Conservation (phyloP, 306 rosid species). For the Sicyos edulis region DNA sequence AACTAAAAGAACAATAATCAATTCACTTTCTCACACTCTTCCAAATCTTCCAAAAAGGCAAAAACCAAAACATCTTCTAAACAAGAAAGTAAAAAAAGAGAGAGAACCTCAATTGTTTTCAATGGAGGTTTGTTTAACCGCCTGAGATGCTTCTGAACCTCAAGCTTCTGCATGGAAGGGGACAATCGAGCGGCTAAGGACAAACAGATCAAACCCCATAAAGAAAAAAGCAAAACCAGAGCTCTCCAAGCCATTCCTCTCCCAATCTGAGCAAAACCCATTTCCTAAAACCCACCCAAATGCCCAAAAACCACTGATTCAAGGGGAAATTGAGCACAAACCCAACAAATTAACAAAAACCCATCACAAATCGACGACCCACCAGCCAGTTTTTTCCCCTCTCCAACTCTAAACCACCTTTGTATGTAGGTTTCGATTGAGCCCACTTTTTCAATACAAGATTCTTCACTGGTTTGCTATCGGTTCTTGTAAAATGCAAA, state of each 20-base stretch:
- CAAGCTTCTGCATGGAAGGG: slow-evolving; percentile 63
- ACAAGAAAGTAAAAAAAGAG: not conserved
- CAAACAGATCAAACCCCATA: slow-evolving; percentile 41
- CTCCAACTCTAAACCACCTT: not conserved
- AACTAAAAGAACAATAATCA: not conserved
- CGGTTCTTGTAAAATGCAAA: not conserved
- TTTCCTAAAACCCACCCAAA: not conserved
- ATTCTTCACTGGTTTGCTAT: not conserved
- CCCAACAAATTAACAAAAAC: not conserved
- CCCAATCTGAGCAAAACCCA: slow-evolving; percentile 26
- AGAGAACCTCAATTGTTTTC: slow-evolving; percentile 64
- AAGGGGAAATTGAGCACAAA: not conserved
- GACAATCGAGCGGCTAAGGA: slow-evolving; percentile 54
- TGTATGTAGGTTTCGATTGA: not conserved
- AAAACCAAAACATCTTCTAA: slow-evolving; percentile 9
- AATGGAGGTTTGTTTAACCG: slow-evolving; percentile 82
- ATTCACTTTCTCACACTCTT: slow-evolving; percentile 2
- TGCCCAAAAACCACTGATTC: not conserved
- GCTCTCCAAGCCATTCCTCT: slow-evolving; percentile 25
- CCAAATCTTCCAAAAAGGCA: not conserved
- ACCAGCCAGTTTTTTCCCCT: not conserved
- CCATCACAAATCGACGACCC: slow-evolving; percentile 1
- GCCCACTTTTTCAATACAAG: not conserved
- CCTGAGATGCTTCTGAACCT: slow-evolving; percentile 68
- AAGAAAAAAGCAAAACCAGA: slow-evolving; percentile 30